Evolutionary conservation across 257 asterid species (phyloP).

Genomic region (Lycium barbarum): DNA sequence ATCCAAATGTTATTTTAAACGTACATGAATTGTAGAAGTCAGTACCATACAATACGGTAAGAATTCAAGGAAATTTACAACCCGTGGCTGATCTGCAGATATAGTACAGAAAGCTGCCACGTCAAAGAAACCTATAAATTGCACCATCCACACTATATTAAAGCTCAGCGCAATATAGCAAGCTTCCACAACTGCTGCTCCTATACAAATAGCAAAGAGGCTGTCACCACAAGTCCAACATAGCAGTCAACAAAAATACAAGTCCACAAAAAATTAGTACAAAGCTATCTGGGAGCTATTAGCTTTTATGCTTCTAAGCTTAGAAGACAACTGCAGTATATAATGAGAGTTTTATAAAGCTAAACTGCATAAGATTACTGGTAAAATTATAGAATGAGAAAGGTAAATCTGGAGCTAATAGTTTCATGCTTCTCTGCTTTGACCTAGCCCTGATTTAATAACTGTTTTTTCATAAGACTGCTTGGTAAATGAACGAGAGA

Average conservation of each 20-base stretch:
- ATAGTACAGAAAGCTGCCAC: slow-evolving; percentile 16
- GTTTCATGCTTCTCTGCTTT: slow-evolving; percentile 14
- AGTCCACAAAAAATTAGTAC: not conserved
- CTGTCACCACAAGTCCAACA: not conserved
- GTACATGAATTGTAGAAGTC: slow-evolving; percentile 19
- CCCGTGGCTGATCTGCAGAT: slow-evolving; percentile 4
- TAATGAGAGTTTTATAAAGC: not conserved
- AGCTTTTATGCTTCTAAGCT: slow-evolving; percentile 1
- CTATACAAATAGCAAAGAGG: slow-evolving; percentile 5
- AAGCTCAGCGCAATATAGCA: not conserved
- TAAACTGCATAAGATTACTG: not conserved
- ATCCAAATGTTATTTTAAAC: not conserved
- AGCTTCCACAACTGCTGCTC: slow-evolving; percentile 14
- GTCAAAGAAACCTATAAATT: not conserved
- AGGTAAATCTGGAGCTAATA: not conserved
- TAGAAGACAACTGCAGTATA: not conserved
- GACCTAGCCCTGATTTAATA: not conserved
- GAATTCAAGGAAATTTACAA: slow-evolving; percentile 26
- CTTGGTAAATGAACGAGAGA: not conserved
- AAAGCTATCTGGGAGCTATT: not conserved
- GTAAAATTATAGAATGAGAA: slow-evolving; percentile 13
- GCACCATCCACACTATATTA: slow-evolving; percentile 24
- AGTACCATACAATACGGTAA: not conserved
- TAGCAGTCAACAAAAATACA: not conserved
- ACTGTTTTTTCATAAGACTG: not conserved